Base-by-base conservation (phyloP, 129 eudicot species). In the Chrysanthemum seticuspe region DNA sequence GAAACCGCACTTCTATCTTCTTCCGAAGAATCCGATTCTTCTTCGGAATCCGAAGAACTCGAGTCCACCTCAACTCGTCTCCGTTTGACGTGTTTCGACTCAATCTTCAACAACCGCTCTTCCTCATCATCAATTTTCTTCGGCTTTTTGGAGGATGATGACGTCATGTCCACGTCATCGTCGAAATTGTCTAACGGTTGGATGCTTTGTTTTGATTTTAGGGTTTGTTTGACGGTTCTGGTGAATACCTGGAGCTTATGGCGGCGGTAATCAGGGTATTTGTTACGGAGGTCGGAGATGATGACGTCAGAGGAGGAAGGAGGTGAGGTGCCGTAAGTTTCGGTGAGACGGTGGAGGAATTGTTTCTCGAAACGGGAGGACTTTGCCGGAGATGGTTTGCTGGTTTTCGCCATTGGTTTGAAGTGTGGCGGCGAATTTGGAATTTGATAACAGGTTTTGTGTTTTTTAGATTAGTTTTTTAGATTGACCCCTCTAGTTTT, bases 221-320 rank as follows among this genome's bases (percentile, higher is more conserved):
- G 69, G 34, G 80, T 63, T 56, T 64, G 75, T n/a, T 68, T 47
- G 16, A 89, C 91, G 11, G 74, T 58, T 8, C 70, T 79, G 40
- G 83, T 80, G 71, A 92, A 87, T 0, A 86, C 81, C n/a, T 74
- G 83, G 54, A 80, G 78, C 77, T 92, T 86, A 14, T 66, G 74
- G 78, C 96, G 93, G 4, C 52, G 16, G 74, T 88, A 92, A n/a
- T 77, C 80, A 0, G 87, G 85, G 19, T 79, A 72, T 34, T 68
- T 27, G 70, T 82, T 49, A 31, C 92, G 87, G 65, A 87, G 96
- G 69, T 74, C 47, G 47, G 47, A 74, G 50, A 79, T 75, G 64
- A 85, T 88, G 18, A 89, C 62, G 18, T 83, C 76, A 65, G 81
- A 82, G 16, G 74, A 65, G 49, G 88, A 18, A 2, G 80, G 67